Conservation (phyloP, 83 land plant species). For the Diphasiastrum complanatum region DNA sequence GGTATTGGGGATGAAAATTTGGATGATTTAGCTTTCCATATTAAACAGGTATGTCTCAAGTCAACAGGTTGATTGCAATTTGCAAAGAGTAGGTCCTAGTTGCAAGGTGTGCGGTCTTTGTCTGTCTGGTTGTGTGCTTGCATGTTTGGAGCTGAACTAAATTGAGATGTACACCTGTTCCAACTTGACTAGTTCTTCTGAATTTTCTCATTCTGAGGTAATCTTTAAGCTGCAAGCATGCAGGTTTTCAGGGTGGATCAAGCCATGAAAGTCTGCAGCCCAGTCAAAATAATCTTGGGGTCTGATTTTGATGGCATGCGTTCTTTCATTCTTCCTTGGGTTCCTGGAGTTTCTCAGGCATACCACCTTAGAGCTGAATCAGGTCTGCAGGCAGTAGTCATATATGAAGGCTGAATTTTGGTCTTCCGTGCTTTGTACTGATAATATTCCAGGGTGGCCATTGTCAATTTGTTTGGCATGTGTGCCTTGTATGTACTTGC, state of each 20-base stretch:
- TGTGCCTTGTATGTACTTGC: too few relatives aligned
- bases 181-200: too few relatives aligned
- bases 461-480: too few relatives aligned
- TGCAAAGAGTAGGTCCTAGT: too few relatives aligned
- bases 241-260: conserved; percentile 32
- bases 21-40: conserved; percentile 6
- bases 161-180: too few relatives aligned
- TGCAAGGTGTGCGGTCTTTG: too few relatives aligned
- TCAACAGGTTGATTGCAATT: too few relatives aligned
- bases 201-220: conserved; percentile 2
- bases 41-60: conserved; percentile 23
- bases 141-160: too few relatives aligned
- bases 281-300: conserved; percentile 15
- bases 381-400: conserved; percentile 26
- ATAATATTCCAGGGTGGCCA: too few relatives aligned
- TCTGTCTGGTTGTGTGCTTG: too few relatives aligned
- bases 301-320: neutral
- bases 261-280: conserved; percentile 27
- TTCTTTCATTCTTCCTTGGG: conserved; percentile 29
- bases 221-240: neutral
- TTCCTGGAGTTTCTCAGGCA: conserved; percentile 23
- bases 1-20: conserved; percentile 15
- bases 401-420: too few relatives aligned
- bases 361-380: conserved; percentile 31
- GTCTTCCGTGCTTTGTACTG: too few relatives aligned